phyloP scores from a whole-genome alignment of 2,329 filamentous ascomycete species.

The Aspergillus sp. region DNA sequence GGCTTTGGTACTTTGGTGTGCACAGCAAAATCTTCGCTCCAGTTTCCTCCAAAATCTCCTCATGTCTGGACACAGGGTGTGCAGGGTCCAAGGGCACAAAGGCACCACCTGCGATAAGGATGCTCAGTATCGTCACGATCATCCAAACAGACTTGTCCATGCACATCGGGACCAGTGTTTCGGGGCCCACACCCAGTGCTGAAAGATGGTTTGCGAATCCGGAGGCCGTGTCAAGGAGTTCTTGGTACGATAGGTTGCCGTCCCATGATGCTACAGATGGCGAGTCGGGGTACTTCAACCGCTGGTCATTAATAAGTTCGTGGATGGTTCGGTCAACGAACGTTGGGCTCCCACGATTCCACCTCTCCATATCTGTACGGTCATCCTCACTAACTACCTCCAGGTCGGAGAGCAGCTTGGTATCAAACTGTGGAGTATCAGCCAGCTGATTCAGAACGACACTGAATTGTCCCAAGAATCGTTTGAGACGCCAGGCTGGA shows the following conservation, averaged over 20 bases:
- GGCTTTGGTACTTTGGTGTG: conserved; percentile 30
- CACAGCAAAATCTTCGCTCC: conserved; percentile 33
- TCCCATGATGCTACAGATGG: conserved; percentile 38
- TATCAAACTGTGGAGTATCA: conserved; percentile 19
- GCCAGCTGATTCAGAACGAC: background rate
- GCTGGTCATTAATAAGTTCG: conserved; percentile 31
- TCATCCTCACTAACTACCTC: conserved; percentile 25
- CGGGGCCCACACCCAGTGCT: conserved; percentile 32
- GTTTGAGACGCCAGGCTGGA: conserved; percentile 53
- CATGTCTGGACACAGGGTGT: conserved; percentile 33
- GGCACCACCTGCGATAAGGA: conserved; percentile 35
- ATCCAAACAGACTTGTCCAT: conserved; percentile 37
- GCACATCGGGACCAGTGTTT: conserved; percentile 34
- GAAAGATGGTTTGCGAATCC: conserved; percentile 32
- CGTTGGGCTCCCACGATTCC: conserved; percentile 29
- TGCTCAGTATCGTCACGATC: conserved; percentile 32
- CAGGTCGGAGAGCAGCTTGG: conserved; percentile 32
- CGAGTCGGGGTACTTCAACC: conserved; percentile 23
- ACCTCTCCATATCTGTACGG: conserved; percentile 28
- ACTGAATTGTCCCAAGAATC: conserved; percentile 54
- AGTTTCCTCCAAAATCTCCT: conserved; percentile 33
- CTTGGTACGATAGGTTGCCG: conserved; percentile 32
- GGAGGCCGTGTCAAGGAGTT: conserved; percentile 29
- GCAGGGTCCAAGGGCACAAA: conserved; percentile 36
- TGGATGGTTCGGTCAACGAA: conserved; percentile 31